Evolutionary conservation across 169 alveolate genomes (phyloP), one percentile per base, ranked within the genome.

Genomic region (Eimeria tenella): DNA sequence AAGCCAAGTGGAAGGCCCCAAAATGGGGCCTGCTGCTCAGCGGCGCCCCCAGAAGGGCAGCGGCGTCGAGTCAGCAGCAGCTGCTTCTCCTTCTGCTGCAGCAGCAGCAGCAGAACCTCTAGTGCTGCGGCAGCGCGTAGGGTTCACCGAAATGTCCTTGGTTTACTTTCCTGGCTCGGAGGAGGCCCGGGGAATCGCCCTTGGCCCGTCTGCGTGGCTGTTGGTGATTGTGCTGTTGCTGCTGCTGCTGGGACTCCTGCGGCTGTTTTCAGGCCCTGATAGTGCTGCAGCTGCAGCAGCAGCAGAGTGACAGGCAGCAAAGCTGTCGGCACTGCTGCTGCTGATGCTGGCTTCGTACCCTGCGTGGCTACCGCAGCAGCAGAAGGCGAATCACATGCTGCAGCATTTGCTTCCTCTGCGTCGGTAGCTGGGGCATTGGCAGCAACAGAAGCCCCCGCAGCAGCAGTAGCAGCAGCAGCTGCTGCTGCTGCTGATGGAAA

Each of bases 41-140:
- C 77, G 77, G 77, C 77, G 77, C 8, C 19, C 19, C 5, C n/a
- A 50, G 50, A 17, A n/a, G 11, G 4, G 62, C 62, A 74, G 84
- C 55, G 62, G 52, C 84, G 0, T 56, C 9, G 84, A 25, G 55
- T 13, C 62, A 1, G 84, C 11, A 25, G 84, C 13, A 5, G 62
- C 84, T 10, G 84, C 84, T 8, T 7, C 62, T 74, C 58, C 84
- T 74, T 55, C 82, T 71, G 84, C 84, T 42, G 87, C 87, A 11
- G 87, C 52, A 19, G 63, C 58, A 21, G 52, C 83, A 21, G 50
- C 70, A 52, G 71, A 79, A 42, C 87, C 87, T 4, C 25, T 79
- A 6, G 71, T 50, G 63, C 42, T 79, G 63, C 68, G 87, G 70
- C 87, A 79, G 70, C 87, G 87, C 7, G 87, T 79, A 50, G 87